Base-by-base conservation (phyloP, 2,329 filamentous ascomycete genomes). In the Plectosphaerella cucumerina region DNA sequence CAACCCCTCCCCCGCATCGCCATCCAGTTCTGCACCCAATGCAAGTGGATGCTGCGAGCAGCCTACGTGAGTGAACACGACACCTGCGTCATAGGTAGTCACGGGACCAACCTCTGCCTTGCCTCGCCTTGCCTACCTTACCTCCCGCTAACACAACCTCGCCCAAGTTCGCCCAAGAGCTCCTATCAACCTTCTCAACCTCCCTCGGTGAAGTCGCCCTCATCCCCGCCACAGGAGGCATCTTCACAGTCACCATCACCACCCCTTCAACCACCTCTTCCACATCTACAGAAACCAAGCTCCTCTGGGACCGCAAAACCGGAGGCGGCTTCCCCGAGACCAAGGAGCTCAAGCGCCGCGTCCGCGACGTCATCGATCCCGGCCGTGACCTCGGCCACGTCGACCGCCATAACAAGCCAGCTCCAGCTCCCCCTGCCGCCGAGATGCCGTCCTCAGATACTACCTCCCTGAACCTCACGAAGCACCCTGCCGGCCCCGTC, bases 21-120 rank as follows among this genome's bases (percentile, higher is more conserved):
- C n/a, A 96, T 97, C 62, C 83, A 87, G 59, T 97, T 89, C 72
- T 97, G 92, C 73, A 96, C 90, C 1, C 90, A 96, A 71, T 97
- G 91, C 70, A 89, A 89, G 72, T 96, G 91, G 90, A 89, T 94
- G 81, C 73, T 95, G 11, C 76, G 90, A 53, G 90, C 90, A 34
- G 89, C 90, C 59, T 96, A 94, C 69, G 90, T 93, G 80, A 59
- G 80, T 70, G 43, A 43, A 44, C n/a, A 14, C 23, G 21, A 33
- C 33, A n/a, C 41, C 42, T 8, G 26, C 26, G 26, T 31, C 26
- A 31, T 31, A 31, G 26, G 26, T 31, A 31, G 26, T 8, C 26
- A 31, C 26, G 12, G 9, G 26, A 9, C 15, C 39, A 42, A 20
- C 35, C 35, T 37, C 35, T 37, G 8, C 14, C 31, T 14, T 8